phyloP scores from a whole-genome alignment of 1,284 basidiomycete species.

The Tilletia walkeri region DNA sequence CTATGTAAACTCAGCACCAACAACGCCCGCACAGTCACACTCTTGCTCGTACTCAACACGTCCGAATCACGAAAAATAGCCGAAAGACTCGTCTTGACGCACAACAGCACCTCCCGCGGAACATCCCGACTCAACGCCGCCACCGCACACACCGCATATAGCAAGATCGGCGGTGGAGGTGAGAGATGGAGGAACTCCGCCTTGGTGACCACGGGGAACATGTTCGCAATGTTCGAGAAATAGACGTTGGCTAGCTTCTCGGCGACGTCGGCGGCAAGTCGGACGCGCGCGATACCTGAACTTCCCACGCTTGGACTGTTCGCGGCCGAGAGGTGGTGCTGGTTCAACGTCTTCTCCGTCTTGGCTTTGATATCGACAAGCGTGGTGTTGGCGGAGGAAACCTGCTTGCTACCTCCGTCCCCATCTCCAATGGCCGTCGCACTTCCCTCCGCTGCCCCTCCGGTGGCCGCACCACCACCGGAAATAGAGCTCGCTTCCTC shows the following conservation, averaged over 20 bases:
- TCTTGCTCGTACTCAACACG: constrained; percentile 78
- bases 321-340: neutral
- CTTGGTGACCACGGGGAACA: constrained; percentile 81
- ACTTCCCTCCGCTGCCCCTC: too few species aligned
- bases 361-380: too few species aligned
- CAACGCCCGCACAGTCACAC: constrained; percentile 84
- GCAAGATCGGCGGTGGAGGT: constrained; percentile 73
- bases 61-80: constrained; percentile 70
- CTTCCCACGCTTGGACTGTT: constrained; percentile 20
- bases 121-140: constrained; percentile 81
- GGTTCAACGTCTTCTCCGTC: neutral
- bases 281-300: constrained; percentile 26
- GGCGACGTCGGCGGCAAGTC: constrained; percentile 45
- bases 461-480: too few species aligned
- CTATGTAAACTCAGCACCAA: constrained; percentile 76
- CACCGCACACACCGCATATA: constrained; percentile 89
- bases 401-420: too few species aligned
- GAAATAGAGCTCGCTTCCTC: neutral
- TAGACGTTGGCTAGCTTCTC: constrained; percentile 84
- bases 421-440: too few species aligned
- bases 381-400: too few species aligned
- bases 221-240: constrained; percentile 78
- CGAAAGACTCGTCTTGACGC: constrained; percentile 76
- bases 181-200: constrained; percentile 74
- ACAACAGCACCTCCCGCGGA: constrained; percentile 75